phyloP scores from a whole-genome alignment of 352 stramenopile genomes.

The Globisporangium megalacanthum region DNA sequence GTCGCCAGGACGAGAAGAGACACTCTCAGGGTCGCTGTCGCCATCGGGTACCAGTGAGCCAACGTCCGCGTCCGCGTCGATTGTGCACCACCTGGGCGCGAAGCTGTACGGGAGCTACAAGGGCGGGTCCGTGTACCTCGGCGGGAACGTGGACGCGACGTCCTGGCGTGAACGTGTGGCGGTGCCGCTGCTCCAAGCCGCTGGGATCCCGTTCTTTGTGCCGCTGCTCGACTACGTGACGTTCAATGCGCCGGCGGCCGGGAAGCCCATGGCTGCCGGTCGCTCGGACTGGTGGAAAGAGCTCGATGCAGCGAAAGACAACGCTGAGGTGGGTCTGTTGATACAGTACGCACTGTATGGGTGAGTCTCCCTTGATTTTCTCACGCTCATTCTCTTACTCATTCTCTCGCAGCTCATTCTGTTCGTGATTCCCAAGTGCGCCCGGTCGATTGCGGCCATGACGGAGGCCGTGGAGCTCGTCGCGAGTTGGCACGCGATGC shows the following conservation, averaged over 20 bases:
- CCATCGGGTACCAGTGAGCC: slow-evolving; percentile 1
- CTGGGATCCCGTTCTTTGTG: slow-evolving; percentile 69
- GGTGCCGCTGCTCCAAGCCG: slow-evolving; percentile 66
- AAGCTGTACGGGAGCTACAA: slow-evolving; percentile 40
- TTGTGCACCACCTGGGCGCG: slow-evolving; percentile 37
- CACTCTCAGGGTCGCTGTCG: background rate
- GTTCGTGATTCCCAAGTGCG: slow-evolving; percentile 72
- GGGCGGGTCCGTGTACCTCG: slow-evolving; percentile 63
- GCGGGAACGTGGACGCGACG: slow-evolving; percentile 64
- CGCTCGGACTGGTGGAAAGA: slow-evolving; percentile 41
- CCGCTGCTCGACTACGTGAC: slow-evolving; percentile 68
- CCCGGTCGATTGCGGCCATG: slow-evolving; percentile 79
- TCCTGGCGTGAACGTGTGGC: slow-evolving; percentile 73
- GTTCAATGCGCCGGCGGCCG: slow-evolving; percentile 37
- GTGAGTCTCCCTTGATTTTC: background rate
- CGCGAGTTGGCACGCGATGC: slow-evolving; percentile 54
- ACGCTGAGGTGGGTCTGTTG: slow-evolving; percentile 39
- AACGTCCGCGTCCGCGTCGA: slow-evolving; percentile 18
- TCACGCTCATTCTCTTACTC: background rate
- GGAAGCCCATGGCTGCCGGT: slow-evolving; percentile 19
- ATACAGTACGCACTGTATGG: background rate
- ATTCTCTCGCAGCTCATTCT: slow-evolving; percentile 43
- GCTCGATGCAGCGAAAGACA: slow-evolving; percentile 53
- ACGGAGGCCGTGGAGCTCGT: slow-evolving; percentile 78
- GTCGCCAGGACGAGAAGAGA: background rate